Evolutionary conservation across 148 eudicot genomes (phyloP).

Genomic region (Rhododendron kiyosumense): DNA sequence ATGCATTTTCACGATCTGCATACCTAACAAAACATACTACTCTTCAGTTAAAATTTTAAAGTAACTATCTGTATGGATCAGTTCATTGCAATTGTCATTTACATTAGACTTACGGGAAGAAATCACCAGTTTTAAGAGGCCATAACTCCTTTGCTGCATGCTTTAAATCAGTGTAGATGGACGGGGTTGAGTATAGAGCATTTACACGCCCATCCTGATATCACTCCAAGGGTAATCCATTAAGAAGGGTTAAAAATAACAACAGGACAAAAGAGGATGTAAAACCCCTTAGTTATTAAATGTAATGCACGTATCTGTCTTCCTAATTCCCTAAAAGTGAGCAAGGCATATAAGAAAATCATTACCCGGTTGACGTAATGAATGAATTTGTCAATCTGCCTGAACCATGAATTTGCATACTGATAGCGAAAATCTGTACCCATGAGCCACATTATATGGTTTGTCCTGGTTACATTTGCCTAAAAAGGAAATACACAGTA

Average conservation of each 20-base stretch:
- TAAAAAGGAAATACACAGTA: constrained; percentile 10
- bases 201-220: constrained; percentile 76
- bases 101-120: constrained; percentile 63
- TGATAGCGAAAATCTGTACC: constrained; percentile 75
- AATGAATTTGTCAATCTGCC: constrained; percentile 74
- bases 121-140: constrained; percentile 71
- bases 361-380: constrained; percentile 75
- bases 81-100: background rate
- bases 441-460: constrained; percentile 81
- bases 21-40: constrained; percentile 33
- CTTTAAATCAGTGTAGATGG: constrained; percentile 67
- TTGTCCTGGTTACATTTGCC: constrained; percentile 76
- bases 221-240: constrained; percentile 1
- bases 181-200: constrained; percentile 77
- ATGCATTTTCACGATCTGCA: constrained; percentile 67
- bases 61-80: background rate
- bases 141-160: constrained; percentile 46
- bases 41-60: constrained; percentile 4
- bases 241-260: background rate
- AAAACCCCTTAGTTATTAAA: constrained; percentile 7
- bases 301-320: background rate
- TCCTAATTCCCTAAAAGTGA: background rate
- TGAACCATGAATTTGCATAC: constrained; percentile 75
- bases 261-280: background rate
- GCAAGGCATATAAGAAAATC: background rate